phyloP scores from a whole-genome alignment of 2,329 filamentous ascomycete genomes.

The Diaporthe citriasiana region DNA sequence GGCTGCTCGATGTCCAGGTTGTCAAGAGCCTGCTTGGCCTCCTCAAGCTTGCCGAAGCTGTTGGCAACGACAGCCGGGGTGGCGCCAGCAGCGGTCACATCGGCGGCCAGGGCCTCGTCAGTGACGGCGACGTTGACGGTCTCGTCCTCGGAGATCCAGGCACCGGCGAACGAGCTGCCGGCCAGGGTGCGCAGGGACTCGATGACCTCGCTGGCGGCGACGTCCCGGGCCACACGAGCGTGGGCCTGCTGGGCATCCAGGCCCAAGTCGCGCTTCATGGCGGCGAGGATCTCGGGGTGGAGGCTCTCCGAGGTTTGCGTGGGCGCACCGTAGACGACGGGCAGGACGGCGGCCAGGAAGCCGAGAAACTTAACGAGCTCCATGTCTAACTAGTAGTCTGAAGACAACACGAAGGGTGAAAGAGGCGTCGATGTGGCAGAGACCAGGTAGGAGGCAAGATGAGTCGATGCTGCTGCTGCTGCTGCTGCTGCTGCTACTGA shows the following conservation, averaged over 20 bases:
- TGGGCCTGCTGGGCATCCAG: slow-evolving; percentile 16
- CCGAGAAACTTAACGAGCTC: slow-evolving; percentile 10
- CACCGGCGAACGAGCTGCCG: background rate
- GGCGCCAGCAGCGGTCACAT: slow-evolving; percentile 19
- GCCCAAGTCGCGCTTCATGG: slow-evolving; percentile 23
- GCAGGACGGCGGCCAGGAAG: slow-evolving; percentile 27
- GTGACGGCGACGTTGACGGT: slow-evolving; percentile 16
- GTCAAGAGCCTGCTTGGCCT: slow-evolving; percentile 2
- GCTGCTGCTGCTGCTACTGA: background rate
- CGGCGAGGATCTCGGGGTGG: slow-evolving; percentile 27
- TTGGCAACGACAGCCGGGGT: background rate
- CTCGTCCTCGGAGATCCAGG: slow-evolving; percentile 8
- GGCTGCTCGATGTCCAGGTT: background rate
- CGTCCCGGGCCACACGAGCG: slow-evolving; percentile 17
- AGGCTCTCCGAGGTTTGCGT: background rate
- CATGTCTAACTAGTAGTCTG: slow-evolving; percentile 5
- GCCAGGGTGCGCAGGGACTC: background rate
- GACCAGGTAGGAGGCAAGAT: background rate
- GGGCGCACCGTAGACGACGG: slow-evolving; percentile 25
- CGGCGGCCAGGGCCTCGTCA: slow-evolving; percentile 15
- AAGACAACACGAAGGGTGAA: background rate
- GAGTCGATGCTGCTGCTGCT: slow-evolving; percentile 25
- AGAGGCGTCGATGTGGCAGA: slow-evolving; percentile 1
- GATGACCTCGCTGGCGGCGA: background rate
- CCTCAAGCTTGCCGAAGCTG: slow-evolving; percentile 21